Evolutionary conservation across 2,329 filamentous ascomycete genomes (phyloP).

Genomic region (Dendrostoma leiphaemia): DNA sequence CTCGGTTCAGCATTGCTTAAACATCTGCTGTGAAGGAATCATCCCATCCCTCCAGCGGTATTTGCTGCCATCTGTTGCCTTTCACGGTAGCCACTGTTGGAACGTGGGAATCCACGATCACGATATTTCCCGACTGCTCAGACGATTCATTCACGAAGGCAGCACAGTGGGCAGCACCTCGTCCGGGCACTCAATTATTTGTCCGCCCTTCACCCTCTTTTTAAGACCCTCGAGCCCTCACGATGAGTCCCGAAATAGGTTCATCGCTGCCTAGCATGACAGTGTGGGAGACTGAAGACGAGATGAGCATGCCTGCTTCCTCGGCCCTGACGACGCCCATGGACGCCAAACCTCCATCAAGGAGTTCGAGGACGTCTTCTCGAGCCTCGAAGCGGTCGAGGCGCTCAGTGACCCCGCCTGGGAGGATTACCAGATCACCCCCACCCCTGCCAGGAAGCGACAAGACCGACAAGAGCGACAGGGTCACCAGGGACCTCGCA

Average conservation of each 20-base stretch:
- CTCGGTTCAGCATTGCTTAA: not conserved
- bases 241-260: not conserved
- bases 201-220: not conserved
- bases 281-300: conserved; percentile 63
- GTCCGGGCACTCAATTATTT: not conserved
- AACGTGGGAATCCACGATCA: not conserved
- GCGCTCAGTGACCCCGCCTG: conserved; percentile 65
- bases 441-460: conserved; percentile 43
- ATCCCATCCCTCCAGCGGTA: no score
- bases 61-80: not conserved
- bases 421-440: conserved; percentile 56
- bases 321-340: conserved; percentile 67
- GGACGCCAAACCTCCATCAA: conserved; percentile 44
- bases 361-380: conserved; percentile 69
- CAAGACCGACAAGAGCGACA: conserved; percentile 44
- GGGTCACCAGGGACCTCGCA: conserved; percentile 56
- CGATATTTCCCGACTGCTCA: no score
- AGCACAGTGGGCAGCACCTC: no score
- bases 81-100: not conserved
- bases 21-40: not conserved
- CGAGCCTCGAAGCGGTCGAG: conserved; percentile 60
- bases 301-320: conserved; percentile 54
- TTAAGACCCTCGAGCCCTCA: not conserved
- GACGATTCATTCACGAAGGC: not conserved
- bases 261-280: conserved; percentile 41